A percentile compares a stretch with the other conserved stretches of the same genome.
These are phyloP conservation scores for Phytomonas sp. DNA, from an alignment of 208 protist species.

Conservation along the genomic window DNA sequence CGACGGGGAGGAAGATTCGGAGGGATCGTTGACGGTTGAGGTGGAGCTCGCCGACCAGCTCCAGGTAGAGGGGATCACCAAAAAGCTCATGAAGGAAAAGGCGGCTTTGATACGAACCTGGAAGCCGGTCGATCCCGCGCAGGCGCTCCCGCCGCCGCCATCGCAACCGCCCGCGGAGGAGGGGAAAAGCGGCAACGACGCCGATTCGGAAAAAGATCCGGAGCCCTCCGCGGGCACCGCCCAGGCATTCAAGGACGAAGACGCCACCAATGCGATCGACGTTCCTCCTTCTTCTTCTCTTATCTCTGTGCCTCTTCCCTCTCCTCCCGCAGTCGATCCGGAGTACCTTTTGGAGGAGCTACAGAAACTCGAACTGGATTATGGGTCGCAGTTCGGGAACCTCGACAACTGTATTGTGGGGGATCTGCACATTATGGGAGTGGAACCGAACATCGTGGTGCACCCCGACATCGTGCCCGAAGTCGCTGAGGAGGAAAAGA, in stretches of 20 bases:
- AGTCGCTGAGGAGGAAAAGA: constrained; percentile 3
- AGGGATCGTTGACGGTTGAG: constrained; percentile 7
- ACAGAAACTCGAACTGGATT: neutral
- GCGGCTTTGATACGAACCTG: constrained; percentile 10
- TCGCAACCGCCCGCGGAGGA: neutral
- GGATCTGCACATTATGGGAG: constrained; percentile 27
- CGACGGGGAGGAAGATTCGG: neutral
- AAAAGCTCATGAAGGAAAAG: constrained; percentile 11
- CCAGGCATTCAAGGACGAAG: neutral
- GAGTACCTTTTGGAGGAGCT: neutral
- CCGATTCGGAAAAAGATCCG: neutral
- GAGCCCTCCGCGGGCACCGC: neutral
- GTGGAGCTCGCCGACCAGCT: constrained; percentile 46
- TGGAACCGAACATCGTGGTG: constrained; percentile 61
- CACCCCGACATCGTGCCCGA: constrained; percentile 40
- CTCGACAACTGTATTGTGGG: neutral
- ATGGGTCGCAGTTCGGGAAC: neutral
- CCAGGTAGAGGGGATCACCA: constrained; percentile 50
- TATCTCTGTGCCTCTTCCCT: too few species aligned
- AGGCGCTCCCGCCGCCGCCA: neutral
- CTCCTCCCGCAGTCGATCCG: neutral
- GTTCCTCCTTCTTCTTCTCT: too few species aligned
- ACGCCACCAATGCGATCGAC: neutral
- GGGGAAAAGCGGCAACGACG: neutral
- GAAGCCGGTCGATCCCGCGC: neutral